These are phyloP conservation scores for Pyricularia sp. DNA, from an alignment of 2,329 filamentous ascomycete genomes.

Conservation along the genomic window DNA sequence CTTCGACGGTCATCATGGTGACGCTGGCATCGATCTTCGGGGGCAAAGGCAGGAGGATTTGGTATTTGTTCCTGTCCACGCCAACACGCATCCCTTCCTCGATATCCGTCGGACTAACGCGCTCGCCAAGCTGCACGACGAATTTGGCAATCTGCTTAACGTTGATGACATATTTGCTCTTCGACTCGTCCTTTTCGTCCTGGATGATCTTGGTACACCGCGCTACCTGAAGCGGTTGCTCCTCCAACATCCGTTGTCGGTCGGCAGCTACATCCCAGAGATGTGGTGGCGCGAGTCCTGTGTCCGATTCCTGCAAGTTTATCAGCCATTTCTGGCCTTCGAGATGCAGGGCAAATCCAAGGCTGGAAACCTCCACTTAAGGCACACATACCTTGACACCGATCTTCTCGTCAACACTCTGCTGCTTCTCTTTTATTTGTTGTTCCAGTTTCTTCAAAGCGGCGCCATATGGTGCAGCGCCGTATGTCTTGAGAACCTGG, in stretches of 20 bases:
- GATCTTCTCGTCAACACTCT: slow-evolving; percentile 98
- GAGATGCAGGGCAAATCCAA: neutral
- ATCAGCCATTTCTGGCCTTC: neutral
- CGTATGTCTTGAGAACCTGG: slow-evolving; percentile 97
- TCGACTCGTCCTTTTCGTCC: slow-evolving; percentile 88
- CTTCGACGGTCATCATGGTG: slow-evolving; percentile 99
- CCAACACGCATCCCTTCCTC: slow-evolving; percentile 98
- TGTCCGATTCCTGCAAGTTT: slow-evolving; percentile 73
- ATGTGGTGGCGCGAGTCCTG: slow-evolving; percentile 92
- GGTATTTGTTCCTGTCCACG: slow-evolving; percentile 98
- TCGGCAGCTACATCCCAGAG: slow-evolving; percentile 98
- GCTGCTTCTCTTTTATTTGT: slow-evolving; percentile 98
- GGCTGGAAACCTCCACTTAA: neutral
- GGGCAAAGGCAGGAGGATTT: slow-evolving; percentile 89
- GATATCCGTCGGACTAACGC: slow-evolving; percentile 95
- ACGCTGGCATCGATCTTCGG: slow-evolving; percentile 98
- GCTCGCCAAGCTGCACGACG: slow-evolving; percentile 91
- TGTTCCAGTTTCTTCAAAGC: slow-evolving; percentile 96
- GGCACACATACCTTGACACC: slow-evolving; percentile 52
- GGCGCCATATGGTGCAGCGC: slow-evolving; percentile 86
- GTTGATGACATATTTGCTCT: slow-evolving; percentile 99
- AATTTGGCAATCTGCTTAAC: slow-evolving; percentile 99
- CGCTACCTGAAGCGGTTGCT: slow-evolving; percentile 94
- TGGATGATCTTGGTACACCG: slow-evolving; percentile 98
- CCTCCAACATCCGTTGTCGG: slow-evolving; percentile 94